phyloP scores from a whole-genome alignment of 1,139 yeast genomes.

The Scheffersomyces parashehatae region DNA sequence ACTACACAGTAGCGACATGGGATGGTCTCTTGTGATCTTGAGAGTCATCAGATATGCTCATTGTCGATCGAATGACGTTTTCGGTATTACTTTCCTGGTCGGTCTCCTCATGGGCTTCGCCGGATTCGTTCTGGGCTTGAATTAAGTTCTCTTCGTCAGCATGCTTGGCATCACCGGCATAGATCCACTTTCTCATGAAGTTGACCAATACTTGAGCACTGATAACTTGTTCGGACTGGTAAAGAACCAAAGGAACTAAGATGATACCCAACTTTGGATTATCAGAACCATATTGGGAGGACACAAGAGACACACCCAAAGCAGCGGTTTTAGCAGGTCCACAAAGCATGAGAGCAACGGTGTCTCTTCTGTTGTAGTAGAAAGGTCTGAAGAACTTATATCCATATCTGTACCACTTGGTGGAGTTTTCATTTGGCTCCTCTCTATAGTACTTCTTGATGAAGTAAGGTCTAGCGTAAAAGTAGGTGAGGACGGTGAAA shows the following conservation, averaged over 20 bases:
- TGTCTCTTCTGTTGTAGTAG: conserved; percentile 67
- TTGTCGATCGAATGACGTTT: background rate
- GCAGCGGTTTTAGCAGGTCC: conserved; percentile 96
- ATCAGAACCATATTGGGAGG: conserved; percentile 74
- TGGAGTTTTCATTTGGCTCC: conserved; percentile 46
- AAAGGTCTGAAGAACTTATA: conserved; percentile 59
- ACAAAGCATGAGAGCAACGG: conserved; percentile 79
- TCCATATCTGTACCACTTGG: conserved; percentile 39
- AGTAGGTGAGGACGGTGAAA: conserved; percentile 63
- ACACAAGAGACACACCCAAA: conserved; percentile 76
- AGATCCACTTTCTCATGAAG: conserved; percentile 68
- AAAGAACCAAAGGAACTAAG: conserved; percentile 77
- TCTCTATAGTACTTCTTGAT: conserved; percentile 42
- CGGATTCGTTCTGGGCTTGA: background rate
- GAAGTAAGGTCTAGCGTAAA: conserved; percentile 62
- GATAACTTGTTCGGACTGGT: conserved; percentile 83
- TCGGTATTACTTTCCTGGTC: background rate
- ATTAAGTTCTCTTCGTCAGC: conserved; percentile 6
- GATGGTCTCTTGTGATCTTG: background rate
- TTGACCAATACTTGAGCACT: conserved; percentile 70
- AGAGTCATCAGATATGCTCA: background rate
- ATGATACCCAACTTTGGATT: conserved; percentile 66
- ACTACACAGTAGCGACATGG: background rate
- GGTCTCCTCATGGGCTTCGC: no score
- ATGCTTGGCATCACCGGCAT: conserved; percentile 30